These are phyloP conservation scores for Madurella fahalii DNA, from an alignment of 2,329 filamentous ascomycete genomes.

Conservation along the genomic window DNA sequence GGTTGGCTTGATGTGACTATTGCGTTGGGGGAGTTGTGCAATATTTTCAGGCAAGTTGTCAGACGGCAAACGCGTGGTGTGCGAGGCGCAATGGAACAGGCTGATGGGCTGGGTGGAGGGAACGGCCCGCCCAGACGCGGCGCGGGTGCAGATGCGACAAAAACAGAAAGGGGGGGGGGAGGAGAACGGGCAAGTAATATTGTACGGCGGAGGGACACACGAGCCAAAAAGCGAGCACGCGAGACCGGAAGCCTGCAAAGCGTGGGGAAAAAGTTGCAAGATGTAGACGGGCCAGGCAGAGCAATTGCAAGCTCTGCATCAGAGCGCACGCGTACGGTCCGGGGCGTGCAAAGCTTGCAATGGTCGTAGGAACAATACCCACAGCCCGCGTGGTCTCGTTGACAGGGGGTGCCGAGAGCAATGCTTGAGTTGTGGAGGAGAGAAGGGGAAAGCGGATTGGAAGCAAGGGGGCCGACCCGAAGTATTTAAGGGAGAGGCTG, in stretches of 20 bases:
- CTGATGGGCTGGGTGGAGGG: conserved; percentile 10
- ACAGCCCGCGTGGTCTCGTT: background rate
- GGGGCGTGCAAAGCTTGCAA: conserved; percentile 10
- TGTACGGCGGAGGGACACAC: background rate
- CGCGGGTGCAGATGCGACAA: conserved; percentile 15
- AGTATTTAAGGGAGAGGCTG: conserved; percentile 21
- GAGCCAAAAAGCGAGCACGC: background rate
- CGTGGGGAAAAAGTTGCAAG: conserved; percentile 1
- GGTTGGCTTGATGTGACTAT: conserved; percentile 1
- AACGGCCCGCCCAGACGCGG: conserved; percentile 20
- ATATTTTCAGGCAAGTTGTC: background rate
- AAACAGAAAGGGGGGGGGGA: conserved; percentile 13
- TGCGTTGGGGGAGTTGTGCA: conserved; percentile 6
- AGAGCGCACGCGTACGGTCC: conserved; percentile 1
- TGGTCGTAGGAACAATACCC: conserved; percentile 12
- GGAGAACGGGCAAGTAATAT: background rate
- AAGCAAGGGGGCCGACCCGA: conserved; percentile 9
- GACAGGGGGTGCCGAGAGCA: conserved; percentile 12
- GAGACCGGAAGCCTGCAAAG: background rate
- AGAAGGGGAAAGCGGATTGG: conserved; percentile 13
- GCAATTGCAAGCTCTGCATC: conserved; percentile 15
- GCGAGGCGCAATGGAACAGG: conserved; percentile 1
- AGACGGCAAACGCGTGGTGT: conserved; percentile 17
- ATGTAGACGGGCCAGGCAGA: background rate
- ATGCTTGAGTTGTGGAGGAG: conserved; percentile 12